These are phyloP conservation scores for Acanthamoeba healyi DNA, from an alignment of 208 protist species.

Conservation along the genomic window DNA sequence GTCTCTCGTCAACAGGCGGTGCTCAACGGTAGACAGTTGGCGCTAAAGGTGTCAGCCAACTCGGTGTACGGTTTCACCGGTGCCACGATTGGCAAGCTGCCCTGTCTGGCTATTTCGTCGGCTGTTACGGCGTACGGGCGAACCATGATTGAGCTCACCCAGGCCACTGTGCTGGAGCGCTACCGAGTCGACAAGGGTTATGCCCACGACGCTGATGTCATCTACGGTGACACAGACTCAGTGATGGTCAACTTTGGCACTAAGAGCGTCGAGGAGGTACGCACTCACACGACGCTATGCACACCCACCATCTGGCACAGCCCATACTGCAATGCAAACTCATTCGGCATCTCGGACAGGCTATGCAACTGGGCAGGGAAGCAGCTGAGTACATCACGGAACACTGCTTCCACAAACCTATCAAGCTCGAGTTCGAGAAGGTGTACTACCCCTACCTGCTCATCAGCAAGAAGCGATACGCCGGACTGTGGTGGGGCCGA, in stretches of 20 bases:
- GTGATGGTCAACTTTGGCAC: constrained; percentile 99
- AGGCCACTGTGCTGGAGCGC: constrained; percentile 94
- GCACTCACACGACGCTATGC: too few species aligned
- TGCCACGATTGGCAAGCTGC: constrained; percentile 98
- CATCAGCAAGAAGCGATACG: constrained; percentile 92
- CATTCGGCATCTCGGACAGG: too few species aligned
- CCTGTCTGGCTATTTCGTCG: constrained; percentile 97
- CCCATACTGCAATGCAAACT: too few species aligned
- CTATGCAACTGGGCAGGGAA: constrained; percentile 91
- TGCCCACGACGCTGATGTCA: constrained; percentile 95
- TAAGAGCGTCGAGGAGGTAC: constrained; percentile 78
- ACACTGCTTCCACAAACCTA: constrained; percentile 85
- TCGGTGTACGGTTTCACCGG: constrained; percentile 99
- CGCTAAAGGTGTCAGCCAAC: constrained; percentile 99
- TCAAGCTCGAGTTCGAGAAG: constrained; percentile 93
- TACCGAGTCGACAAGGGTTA: constrained; percentile 94
- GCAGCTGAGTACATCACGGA: constrained; percentile 95
- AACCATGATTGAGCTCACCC: constrained; percentile 98
- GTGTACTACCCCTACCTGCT: constrained; percentile 92
- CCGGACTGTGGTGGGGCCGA: constrained; percentile 90
- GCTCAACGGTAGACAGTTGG: constrained; percentile 98
- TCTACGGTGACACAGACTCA: constrained; percentile 99
- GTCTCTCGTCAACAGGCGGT: constrained; percentile 90
- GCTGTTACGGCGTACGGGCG: constrained; percentile 96
- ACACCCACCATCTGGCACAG: too few species aligned